phyloP scores from a whole-genome alignment of 1,284 basidiomycete species.

The Microbotryum silenes-acaulis region DNA sequence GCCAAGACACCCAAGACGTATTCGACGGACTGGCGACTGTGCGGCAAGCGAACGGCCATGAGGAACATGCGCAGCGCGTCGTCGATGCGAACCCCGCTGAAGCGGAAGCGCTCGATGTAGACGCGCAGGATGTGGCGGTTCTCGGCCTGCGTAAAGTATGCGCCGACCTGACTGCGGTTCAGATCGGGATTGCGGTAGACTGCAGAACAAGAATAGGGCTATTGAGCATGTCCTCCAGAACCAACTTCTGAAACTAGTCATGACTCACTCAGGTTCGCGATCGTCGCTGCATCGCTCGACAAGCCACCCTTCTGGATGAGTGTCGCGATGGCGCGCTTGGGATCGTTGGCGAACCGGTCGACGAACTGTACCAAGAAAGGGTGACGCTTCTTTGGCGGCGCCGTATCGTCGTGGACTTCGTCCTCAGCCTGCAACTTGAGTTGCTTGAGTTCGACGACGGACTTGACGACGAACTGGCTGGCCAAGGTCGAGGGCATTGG shows the following conservation, averaged over 20 bases:
- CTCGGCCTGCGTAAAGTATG: slow-evolving; percentile 60
- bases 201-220: slow-evolving; percentile 53
- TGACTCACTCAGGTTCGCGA: slow-evolving; percentile 30
- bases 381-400: slow-evolving; percentile 30
- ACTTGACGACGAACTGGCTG: slow-evolving; percentile 77
- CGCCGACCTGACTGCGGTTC: slow-evolving; percentile 72
- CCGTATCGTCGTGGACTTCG: slow-evolving; percentile 38
- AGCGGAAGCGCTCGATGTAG: slow-evolving; percentile 80
- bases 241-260: neutral
- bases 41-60: slow-evolving; percentile 65
- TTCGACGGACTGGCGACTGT: slow-evolving; percentile 59
- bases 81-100: slow-evolving; percentile 74
- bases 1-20: slow-evolving; percentile 60
- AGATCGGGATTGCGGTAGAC: slow-evolving; percentile 78
- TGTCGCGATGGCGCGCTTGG: slow-evolving; percentile 36
- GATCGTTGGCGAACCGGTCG: slow-evolving; percentile 48
- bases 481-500: slow-evolving; percentile 58
- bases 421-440: slow-evolving; percentile 55
- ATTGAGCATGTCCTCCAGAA: neutral
- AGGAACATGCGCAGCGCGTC: slow-evolving; percentile 81
- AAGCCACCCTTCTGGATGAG: slow-evolving; percentile 38
- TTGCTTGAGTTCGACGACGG: slow-evolving; percentile 67
- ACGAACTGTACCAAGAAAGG: slow-evolving; percentile 34
- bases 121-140: slow-evolving; percentile 67
- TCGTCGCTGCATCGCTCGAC: slow-evolving; percentile 29